Conservation (phyloP, 2,329 filamentous ascomycete genomes). For the Ascochyta pisi region DNA sequence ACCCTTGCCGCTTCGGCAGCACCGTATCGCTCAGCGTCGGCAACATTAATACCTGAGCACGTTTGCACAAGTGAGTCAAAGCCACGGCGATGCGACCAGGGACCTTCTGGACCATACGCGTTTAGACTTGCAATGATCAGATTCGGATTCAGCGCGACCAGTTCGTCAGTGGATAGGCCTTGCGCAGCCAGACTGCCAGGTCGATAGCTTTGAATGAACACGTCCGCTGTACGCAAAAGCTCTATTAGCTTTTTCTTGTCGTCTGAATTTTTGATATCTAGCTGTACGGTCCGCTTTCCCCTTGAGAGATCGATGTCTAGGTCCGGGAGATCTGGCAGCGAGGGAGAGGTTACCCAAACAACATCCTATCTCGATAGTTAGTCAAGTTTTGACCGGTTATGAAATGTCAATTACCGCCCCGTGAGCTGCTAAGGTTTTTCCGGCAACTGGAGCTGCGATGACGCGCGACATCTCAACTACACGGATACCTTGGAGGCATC, state of each 20-base stretch:
- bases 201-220: slow-evolving; percentile 62
- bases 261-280: slow-evolving; percentile 56
- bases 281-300: slow-evolving; percentile 56
- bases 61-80: slow-evolving; percentile 66
- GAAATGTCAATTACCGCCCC: slow-evolving; percentile 41
- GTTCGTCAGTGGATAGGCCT: slow-evolving; percentile 51
- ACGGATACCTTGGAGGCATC: slow-evolving; percentile 52
- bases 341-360: slow-evolving; percentile 54
- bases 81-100: slow-evolving; percentile 57
- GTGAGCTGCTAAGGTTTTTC: slow-evolving; percentile 52
- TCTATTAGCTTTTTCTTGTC: slow-evolving; percentile 52
- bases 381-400: not conserved
- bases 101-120: slow-evolving; percentile 59
- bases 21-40: slow-evolving; percentile 58
- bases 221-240: slow-evolving; percentile 59
- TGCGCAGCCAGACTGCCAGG: slow-evolving; percentile 56
- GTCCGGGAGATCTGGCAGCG: slow-evolving; percentile 51
- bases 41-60: slow-evolving; percentile 62
- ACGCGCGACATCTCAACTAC: slow-evolving; percentile 52
- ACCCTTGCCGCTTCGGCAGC: slow-evolving; percentile 51
- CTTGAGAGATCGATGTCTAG: slow-evolving; percentile 54
- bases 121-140: slow-evolving; percentile 62
- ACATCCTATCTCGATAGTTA: slow-evolving; percentile 42
- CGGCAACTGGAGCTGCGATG: slow-evolving; percentile 55
- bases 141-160: slow-evolving; percentile 51